Percentiles rank a stretch among this genome's conserved stretches.
Conservation (phyloP, 108 stramenopile genomes). For the Skeletonema tropicum region DNA sequence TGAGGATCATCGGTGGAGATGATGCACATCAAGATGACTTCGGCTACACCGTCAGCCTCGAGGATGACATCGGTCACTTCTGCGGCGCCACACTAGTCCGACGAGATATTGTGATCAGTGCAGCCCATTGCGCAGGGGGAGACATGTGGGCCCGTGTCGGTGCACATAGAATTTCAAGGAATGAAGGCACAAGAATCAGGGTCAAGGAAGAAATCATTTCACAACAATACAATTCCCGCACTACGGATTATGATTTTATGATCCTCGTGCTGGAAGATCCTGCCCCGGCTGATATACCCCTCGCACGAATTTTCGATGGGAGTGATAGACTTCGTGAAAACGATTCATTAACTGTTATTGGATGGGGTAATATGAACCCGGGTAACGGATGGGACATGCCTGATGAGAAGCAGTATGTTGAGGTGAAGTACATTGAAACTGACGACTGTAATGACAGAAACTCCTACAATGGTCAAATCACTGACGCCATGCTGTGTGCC, state of each 20-base stretch:
- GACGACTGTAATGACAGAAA: slow-evolving; percentile 37
- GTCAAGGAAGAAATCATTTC: not conserved
- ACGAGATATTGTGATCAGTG: slow-evolving; percentile 23
- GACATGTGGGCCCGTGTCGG: not conserved
- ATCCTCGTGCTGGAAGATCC: slow-evolving; percentile 18
- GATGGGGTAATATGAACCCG: slow-evolving; percentile 24
- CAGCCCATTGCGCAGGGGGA: slow-evolving; percentile 26
- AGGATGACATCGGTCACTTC: slow-evolving; percentile 34
- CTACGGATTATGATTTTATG: slow-evolving; percentile 18
- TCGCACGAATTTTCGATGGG: slow-evolving; percentile 10
- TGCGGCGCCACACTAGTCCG: slow-evolving; percentile 33
- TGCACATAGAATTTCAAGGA: not conserved
- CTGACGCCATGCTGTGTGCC: slow-evolving; percentile 52
- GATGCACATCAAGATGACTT: not conserved
- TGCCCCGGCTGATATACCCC: not conserved
- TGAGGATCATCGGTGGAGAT: slow-evolving; percentile 6
- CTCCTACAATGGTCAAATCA: slow-evolving; percentile 26
- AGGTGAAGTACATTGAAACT: slow-evolving; percentile 21
- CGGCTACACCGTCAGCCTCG: not conserved
- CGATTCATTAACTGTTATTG: slow-evolving; percentile 16
- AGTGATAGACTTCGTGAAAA: not conserved
- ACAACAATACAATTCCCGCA: not conserved
- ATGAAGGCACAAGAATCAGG: not conserved
- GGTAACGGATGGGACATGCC: not conserved
- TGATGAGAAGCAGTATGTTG: not conserved